These are phyloP conservation scores for Rhodomyrtus tomentosa DNA, from an alignment of 345 rosid genomes.

Conservation along the genomic window DNA sequence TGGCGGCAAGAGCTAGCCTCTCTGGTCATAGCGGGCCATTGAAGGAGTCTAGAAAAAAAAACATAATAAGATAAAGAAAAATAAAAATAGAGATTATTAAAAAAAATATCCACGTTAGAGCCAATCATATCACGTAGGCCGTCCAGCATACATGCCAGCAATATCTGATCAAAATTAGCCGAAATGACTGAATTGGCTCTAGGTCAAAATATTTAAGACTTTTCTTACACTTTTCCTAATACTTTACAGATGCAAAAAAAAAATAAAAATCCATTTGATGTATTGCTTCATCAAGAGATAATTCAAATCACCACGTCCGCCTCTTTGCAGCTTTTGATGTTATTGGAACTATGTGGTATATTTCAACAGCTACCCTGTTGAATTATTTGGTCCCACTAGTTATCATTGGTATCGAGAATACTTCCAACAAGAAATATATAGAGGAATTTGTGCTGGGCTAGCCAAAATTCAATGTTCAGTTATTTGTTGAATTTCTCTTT, in stretches of 20 bases:
- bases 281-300: background rate
- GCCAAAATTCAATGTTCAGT: background rate
- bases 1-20: no score
- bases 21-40: no score
- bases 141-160: no score
- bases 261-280: background rate
- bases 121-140: no score
- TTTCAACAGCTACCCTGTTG: background rate
- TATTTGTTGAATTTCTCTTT: background rate
- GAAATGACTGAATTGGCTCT: no score
- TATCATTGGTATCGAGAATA: background rate
- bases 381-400: slow-evolving; percentile 1
- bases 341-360: slow-evolving; percentile 2
- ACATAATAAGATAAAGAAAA: no score
- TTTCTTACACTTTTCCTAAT: background rate
- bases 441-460: background rate
- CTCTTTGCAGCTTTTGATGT: background rate
- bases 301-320: background rate
- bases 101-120: no score
- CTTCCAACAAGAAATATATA: background rate
- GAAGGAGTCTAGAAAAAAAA: no score
- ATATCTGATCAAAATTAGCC: no score
- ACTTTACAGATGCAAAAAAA: background rate
- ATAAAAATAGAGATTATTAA: no score
- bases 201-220: no score